Base-by-base conservation (phyloP, 805 yeast species). In the Jamesozyma rosinii region DNA sequence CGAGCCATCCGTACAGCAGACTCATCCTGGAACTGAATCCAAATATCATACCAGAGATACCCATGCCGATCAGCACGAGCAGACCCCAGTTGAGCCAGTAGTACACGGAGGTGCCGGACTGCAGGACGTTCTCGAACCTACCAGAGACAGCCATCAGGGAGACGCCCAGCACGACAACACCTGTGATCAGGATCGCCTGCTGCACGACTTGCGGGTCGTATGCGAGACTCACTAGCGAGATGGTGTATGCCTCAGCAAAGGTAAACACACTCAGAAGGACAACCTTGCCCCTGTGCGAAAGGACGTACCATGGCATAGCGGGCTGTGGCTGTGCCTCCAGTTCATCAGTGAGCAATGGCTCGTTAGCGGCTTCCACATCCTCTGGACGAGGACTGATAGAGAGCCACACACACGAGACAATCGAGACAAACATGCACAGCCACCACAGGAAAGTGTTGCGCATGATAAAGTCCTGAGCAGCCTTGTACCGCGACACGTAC, bases 101-200 rank as follows among this genome's bases (percentile, higher is more conserved):
- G 39, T 56, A 54, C 21, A 63, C 47, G 5, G 61, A 56, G n/a
- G 49, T 46, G 11, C 72, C 67, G 27, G 66, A 63, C 11, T 56
- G 55, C 19, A 60, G 45, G 2, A 55, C 54, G 18, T 49, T 22
- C 20, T 57, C 54, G 38, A 59, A 60, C 33, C 49, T 45, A 55
- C 83, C 94, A 53, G 84, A 84, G 63, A 82, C 67, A 4, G 95
- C 89, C 63, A 86, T 81, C 14, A 75, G 34, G 0, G 94, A 78
- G 38, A 87, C 76, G 0, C 92, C 94, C n/a, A 77, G 63, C 49
- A 88, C 86, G 4, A 87, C 74, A 9, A 83, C 62, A 11, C 74
- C 59, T 0, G 95, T 86, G 40, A 87, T 71, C 35, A 77, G 58
- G 20, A 84, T 66, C 0, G 95, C 95, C 55, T 83, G 80, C 19